phyloP scores from a whole-genome alignment of 2,329 filamentous ascomycete species.

The Chrysoporthe deuterocubensis region DNA sequence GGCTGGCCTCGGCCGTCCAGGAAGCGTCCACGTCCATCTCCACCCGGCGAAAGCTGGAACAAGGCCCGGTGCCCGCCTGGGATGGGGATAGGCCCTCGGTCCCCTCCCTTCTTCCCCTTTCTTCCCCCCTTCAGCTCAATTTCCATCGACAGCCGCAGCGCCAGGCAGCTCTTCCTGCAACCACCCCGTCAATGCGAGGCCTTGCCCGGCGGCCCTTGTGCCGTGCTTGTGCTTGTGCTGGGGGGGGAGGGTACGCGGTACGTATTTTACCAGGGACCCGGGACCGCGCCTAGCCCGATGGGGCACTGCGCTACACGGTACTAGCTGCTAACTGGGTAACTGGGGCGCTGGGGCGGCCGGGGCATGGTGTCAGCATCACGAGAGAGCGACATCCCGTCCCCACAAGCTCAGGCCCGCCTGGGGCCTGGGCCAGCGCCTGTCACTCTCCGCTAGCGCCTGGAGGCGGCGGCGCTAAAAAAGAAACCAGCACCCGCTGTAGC shows the following conservation, averaged over 20 bases:
- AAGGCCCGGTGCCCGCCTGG: neutral
- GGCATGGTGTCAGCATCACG: neutral
- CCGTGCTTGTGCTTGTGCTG: no score
- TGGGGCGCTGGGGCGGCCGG: no score
- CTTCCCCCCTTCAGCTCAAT: no score
- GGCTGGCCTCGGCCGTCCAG: neutral
- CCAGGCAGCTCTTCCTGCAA: no score
- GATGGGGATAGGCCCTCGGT: neutral
- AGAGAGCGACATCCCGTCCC: neutral
- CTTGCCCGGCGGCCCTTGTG: neutral
- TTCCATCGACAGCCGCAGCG: no score
- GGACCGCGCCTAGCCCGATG: constrained; percentile 2
- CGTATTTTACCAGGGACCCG: neutral
- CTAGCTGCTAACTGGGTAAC: neutral
- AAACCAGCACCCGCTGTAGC: neutral
- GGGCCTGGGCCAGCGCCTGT: neutral
- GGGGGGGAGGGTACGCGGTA: no score
- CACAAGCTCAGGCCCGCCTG: neutral
- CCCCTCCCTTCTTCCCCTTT: neutral
- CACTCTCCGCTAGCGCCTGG: neutral
- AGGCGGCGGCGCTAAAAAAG: neutral
- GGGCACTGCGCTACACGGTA: neutral
- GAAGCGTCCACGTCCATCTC: neutral
- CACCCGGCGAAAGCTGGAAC: constrained; percentile 1
- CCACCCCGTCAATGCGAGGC: neutral